Percentiles rank a stretch among this genome's conserved stretches.
These are phyloP conservation scores for Strobilomyces echinocephalus DNA, from an alignment of 768 basidiomycete genomes.

Conservation along the genomic window DNA sequence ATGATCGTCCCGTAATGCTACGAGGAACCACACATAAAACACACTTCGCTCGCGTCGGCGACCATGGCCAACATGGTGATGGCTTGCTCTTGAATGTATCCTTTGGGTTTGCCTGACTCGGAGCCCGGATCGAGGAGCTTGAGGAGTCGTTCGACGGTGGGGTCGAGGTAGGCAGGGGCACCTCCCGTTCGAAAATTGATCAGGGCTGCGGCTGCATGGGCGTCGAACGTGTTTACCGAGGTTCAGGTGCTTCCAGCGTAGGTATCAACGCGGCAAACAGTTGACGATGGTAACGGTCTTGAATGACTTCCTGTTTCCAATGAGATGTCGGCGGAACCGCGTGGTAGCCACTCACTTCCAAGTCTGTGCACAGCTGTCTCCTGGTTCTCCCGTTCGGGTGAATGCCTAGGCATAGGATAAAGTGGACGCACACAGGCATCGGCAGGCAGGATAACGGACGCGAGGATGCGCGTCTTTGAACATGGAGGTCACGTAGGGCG, in stretches of 20 bases:
- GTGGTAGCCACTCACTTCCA: conserved; percentile 50
- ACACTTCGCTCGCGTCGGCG: conserved; percentile 74
- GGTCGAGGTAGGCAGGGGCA: conserved; percentile 71
- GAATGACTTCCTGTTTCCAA: conserved; percentile 62
- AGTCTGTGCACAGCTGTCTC: conserved; percentile 85
- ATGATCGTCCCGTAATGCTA: conserved; percentile 77
- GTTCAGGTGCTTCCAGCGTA: conserved; percentile 69
- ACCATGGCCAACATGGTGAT: conserved; percentile 89
- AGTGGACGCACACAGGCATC: conserved; percentile 60
- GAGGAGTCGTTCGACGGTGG: conserved; percentile 60
- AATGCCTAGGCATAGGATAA: not conserved
- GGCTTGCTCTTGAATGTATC: conserved; percentile 85
- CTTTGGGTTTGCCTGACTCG: conserved; percentile 37
- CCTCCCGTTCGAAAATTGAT: conserved; percentile 79
- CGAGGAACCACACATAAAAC: not conserved
- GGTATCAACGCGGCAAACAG: conserved; percentile 69
- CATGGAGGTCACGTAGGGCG: conserved; percentile 59
- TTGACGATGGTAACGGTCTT: conserved; percentile 61
- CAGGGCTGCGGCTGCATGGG: conserved; percentile 81
- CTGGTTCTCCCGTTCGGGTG: conserved; percentile 32
- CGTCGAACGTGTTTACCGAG: conserved; percentile 44
- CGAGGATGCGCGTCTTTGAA: conserved; percentile 76
- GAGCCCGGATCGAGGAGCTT: conserved; percentile 55
- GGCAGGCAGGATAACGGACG: conserved; percentile 73
- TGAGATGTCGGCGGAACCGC: not conserved